Evolutionary conservation across 805 yeast genomes (phyloP), one percentile per base, ranked within the genome.

Genomic region (Yamadazyma akitaensis): DNA sequence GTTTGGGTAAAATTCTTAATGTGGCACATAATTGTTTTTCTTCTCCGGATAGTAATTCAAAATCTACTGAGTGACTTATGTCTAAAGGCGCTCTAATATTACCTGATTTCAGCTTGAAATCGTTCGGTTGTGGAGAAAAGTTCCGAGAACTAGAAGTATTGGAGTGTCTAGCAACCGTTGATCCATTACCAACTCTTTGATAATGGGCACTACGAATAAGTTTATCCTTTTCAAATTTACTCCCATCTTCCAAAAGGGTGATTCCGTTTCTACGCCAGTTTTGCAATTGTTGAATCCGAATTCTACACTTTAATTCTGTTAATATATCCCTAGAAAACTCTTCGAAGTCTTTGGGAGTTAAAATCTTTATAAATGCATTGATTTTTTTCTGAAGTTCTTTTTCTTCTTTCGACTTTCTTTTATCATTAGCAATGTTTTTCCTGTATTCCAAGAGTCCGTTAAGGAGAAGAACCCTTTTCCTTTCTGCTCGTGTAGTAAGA

Each of bases 191-290:
- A 68, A 68, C 71, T 56, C 88, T 67, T 57, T 82, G 87, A 49
- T 81, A 64, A 41, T 83, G 82, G 10, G 81, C 79, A 31, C 79
- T 68, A 45, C 96, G 76, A 32, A 79, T 76, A 37, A 82, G 73
- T 62, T 88, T 88, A 62, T 95, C 99, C 62, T 88, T 86, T 61
- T 94, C 99, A 62, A 81, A 94, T 62, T 83, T 86, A 30, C 73
- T 66, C 4, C 98, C 99, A 42, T 80, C 85, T 50, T 91, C 97
- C 37, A 88, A 56, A 0, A 88, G 81, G 3, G 90, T 85, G 42
- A 94, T 79, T 5, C 99, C 99, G 62, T 88, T 85, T 41, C 83
- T 77, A 52, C 99, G 79, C 89, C 96, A 95, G 60, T 85, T 92
- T 65, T 94, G 99, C 26, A 95, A 70, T 65, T 90, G 97, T 43